Base-by-base conservation (phyloP, 2,329 filamentous ascomycete genomes). In the Fusarium buxicola region DNA sequence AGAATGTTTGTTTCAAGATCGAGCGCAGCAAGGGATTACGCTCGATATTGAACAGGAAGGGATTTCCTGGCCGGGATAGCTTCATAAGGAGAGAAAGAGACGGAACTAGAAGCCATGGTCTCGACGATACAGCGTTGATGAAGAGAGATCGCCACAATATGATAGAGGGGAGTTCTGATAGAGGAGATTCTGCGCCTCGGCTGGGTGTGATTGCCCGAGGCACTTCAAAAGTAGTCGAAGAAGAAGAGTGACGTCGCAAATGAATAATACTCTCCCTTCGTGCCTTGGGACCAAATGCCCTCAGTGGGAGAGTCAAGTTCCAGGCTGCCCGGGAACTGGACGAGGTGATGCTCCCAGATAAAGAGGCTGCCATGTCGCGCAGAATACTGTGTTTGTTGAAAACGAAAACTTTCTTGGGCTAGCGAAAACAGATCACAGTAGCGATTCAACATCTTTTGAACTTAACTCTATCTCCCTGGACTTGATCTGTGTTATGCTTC, bases 1-100 rank as follows among this genome's bases (percentile, higher is more conserved):
- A 81, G 5, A 82, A 84, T 0, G 83, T 85, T 55, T 79, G 76
- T 67, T 81, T 82, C 7, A 87, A 74, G 3, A 85, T 53, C 10
- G 74, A 71, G 24, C 78, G 74, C 11, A 86, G 72, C 0, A 85
- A 15, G 0, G 79, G 78, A 64, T 86, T 87, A 35, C 75, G 75
- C 41, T 85, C 82, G 13, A 84, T 75, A 60, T 79, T 79, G 68
- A 78, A 65, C 0, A 77, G 48, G 31, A 72, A 73, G 7, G 83
- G 67, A 16, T 76, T 72, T 7, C 69, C 59, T 5, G 76, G 73
- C n/a, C 75, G 74, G 12, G 75, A 72, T 10, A 70, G 63, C 16
- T 74, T 65, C n/a, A 55, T 54, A 1, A 81, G 73, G 30, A 79
- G 75, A 5, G 74, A 73, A 1, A 81, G 72, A 3, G 78, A 63